Conservation (phyloP, 352 stramenopile genomes). For the Globisporangium takayamanum region DNA sequence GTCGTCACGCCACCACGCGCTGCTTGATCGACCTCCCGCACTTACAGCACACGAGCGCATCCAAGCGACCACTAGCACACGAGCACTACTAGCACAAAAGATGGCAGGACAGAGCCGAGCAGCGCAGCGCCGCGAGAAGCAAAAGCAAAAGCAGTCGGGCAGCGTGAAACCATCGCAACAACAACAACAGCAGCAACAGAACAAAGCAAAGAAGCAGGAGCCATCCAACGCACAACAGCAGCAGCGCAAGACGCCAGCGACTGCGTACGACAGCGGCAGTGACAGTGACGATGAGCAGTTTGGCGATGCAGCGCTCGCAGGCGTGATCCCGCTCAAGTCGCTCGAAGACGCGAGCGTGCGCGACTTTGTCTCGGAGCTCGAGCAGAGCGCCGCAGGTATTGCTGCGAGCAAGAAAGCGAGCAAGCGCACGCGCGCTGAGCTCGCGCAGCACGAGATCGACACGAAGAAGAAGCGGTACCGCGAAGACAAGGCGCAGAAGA, state of each 20-base stretch:
- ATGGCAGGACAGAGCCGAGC: conserved; percentile 40
- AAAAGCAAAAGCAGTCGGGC: conserved; percentile 9
- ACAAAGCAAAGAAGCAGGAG: conserved; percentile 1
- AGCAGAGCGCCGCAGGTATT: conserved; percentile 19
- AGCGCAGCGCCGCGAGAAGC: conserved; percentile 39
- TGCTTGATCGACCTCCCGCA: background rate
- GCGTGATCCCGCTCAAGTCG: conserved; percentile 52
- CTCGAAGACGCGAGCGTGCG: conserved; percentile 55
- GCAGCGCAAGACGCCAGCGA: background rate
- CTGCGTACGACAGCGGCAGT: conserved; percentile 29
- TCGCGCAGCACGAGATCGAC: conserved; percentile 45
- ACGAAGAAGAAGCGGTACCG: conserved; percentile 54
- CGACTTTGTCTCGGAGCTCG: conserved; percentile 54
- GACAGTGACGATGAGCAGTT: conserved; percentile 27
- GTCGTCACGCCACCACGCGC: background rate
- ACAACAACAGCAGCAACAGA: conserved; percentile 1
- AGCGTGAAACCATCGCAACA: background rate
- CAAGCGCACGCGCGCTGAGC: conserved; percentile 49
- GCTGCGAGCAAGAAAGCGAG: conserved; percentile 23
- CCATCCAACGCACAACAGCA: background rate
- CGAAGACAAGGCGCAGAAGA: conserved; percentile 72
- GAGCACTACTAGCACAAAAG: background rate
- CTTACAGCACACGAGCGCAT: background rate
- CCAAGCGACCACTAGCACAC: background rate
- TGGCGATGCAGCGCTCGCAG: conserved; percentile 20